Percentiles rank a stretch among this genome's conserved stretches.
Conservation (phyloP, 495 filamentous ascomycete genomes). For the Filosporella fistucella region DNA sequence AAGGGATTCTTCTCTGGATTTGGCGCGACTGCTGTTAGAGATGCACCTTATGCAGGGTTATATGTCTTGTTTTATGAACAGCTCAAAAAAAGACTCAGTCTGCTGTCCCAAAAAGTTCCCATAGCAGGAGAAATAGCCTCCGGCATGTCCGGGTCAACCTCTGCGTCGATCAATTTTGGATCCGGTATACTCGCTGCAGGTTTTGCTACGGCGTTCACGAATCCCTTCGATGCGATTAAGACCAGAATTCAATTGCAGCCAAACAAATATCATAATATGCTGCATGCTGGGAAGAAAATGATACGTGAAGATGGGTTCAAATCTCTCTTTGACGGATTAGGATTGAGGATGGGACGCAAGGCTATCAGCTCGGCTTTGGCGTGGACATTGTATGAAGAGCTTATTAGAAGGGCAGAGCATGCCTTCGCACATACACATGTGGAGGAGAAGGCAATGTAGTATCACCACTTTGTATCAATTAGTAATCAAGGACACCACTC, state of each 20-base stretch:
- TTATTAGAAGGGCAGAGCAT: slow-evolving; percentile 72
- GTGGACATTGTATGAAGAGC: slow-evolving; percentile 95
- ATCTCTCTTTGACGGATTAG: slow-evolving; percentile 82
- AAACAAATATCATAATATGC: slow-evolving; percentile 77
- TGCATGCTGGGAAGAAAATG: slow-evolving; percentile 70
- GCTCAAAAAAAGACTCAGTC: slow-evolving; percentile 62
- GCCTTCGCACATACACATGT: slow-evolving; percentile 40
- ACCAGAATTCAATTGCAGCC: slow-evolving; percentile 91
- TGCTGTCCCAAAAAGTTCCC: slow-evolving; percentile 18
- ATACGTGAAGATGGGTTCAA: slow-evolving; percentile 74
- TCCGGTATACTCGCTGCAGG: slow-evolving; percentile 76
- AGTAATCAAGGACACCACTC: slow-evolving; percentile 14
- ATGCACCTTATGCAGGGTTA: slow-evolving; percentile 91
- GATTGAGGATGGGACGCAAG: slow-evolving; percentile 84
- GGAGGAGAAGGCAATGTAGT: slow-evolving; percentile 5
- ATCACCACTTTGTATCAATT: slow-evolving; percentile 15
- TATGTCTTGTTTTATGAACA: slow-evolving; percentile 97
- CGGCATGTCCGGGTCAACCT: slow-evolving; percentile 31
- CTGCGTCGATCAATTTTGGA: slow-evolving; percentile 77
- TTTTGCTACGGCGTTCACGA: slow-evolving; percentile 80
- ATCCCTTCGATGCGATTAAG: slow-evolving; percentile 96
- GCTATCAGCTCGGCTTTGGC: slow-evolving; percentile 86
- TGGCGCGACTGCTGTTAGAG: slow-evolving; percentile 87
- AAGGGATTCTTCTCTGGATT: slow-evolving; percentile 90
- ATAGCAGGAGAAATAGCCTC: slow-evolving; percentile 8